Conservation (phyloP, 1,139 yeast species). For the Nakaseomyces uthaithaninus region DNA sequence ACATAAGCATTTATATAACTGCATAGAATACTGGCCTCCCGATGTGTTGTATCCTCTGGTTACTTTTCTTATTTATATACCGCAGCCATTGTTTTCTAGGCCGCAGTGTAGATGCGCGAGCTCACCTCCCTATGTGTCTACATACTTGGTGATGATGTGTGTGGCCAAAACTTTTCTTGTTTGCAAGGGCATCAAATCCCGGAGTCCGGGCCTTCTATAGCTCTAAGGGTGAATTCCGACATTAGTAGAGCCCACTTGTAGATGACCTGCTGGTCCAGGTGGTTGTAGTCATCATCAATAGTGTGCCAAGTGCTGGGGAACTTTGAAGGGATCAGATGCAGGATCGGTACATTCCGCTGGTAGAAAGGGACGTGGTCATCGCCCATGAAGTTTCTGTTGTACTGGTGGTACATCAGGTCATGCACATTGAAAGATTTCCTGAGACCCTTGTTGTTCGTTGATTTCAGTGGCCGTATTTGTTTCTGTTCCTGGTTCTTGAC, state of each 20-base stretch:
- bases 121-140: too few relatives aligned
- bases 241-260: slow-evolving; percentile 27
- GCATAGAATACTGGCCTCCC: too few relatives aligned
- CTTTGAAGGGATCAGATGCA: slow-evolving; percentile 44
- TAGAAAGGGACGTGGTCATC: slow-evolving; percentile 52
- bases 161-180: too few relatives aligned
- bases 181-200: neutral
- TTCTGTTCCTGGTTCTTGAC: neutral
- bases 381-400: slow-evolving; percentile 33
- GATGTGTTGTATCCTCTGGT: too few relatives aligned
- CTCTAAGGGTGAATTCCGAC: slow-evolving; percentile 19
- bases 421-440: slow-evolving; percentile 18
- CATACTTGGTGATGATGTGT: too few relatives aligned
- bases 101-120: too few relatives aligned
- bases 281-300: slow-evolving; percentile 29
- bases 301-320: slow-evolving; percentile 51
- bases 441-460: slow-evolving; percentile 6
- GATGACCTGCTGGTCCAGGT: slow-evolving; percentile 25
- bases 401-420: slow-evolving; percentile 15
- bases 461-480: neutral
- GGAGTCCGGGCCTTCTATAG: slow-evolving; percentile 3
- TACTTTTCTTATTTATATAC: too few relatives aligned
- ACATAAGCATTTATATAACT: too few relatives aligned
- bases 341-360: slow-evolving; percentile 38
- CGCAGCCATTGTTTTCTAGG: too few relatives aligned